Conservation (phyloP, 495 filamentous ascomycete species). For the Ramalina peruviana region DNA sequence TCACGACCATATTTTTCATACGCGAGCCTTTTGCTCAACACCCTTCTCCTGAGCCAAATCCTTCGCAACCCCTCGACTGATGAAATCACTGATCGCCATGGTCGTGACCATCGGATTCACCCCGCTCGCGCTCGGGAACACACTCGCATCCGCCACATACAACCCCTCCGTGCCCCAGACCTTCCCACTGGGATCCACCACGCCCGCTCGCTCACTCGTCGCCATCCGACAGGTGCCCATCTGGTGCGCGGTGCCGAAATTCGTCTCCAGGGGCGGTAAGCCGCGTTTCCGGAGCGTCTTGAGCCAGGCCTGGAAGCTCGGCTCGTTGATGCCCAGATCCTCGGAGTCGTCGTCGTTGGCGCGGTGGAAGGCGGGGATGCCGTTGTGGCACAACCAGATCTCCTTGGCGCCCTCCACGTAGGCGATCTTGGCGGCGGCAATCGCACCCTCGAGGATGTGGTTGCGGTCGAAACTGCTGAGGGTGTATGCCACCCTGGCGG, state of each 20-base stretch:
- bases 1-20: neutral
- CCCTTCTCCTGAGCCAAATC: conserved; percentile 13
- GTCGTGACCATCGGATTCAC: conserved; percentile 90
- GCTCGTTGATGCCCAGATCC: conserved; percentile 39
- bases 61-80: conserved; percentile 36
- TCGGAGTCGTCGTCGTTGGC: conserved; percentile 12
- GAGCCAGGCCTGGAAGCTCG: conserved; percentile 55
- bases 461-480: conserved; percentile 53
- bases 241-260: conserved; percentile 65
- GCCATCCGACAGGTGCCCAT: conserved; percentile 89
- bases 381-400: conserved; percentile 48
- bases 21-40: neutral
- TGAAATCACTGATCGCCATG: conserved; percentile 67
- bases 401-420: conserved; percentile 66
- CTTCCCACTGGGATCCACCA: conserved; percentile 59
- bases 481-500: conserved; percentile 51
- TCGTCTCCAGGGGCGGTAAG: conserved; percentile 26
- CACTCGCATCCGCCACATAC: conserved; percentile 74
- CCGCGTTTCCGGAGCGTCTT: conserved; percentile 41
- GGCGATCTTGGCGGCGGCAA: conserved; percentile 58
- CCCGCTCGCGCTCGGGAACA: conserved; percentile 79
- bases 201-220: conserved; percentile 38
- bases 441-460: conserved; percentile 55
- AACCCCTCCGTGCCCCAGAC: conserved; percentile 66
- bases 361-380: conserved; percentile 54